Base-by-base conservation (phyloP, 2,329 filamentous ascomycete genomes). In the Exserohilum turcica region DNA sequence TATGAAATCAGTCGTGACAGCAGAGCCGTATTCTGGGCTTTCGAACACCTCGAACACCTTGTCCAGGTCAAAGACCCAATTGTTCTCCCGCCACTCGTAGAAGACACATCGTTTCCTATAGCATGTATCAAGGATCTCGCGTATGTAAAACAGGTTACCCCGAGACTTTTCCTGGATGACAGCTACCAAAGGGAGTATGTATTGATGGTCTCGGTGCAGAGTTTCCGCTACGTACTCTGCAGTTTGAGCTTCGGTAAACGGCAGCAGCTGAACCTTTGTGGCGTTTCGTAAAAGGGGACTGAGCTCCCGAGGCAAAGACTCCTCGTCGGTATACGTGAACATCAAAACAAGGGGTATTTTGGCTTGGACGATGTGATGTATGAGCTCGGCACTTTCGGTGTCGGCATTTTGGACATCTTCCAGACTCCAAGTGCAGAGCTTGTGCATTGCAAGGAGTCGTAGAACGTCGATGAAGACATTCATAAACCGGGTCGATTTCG, bases 361-460 rank as follows among this genome's bases (percentile, higher is more conserved):
- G 1, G 88, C 86, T 44, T 82, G 81, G 49, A 96, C 85, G 46
- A 97, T 91, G 65, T 92, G 88, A 13, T 87, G 84, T 33, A 97
- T 87, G 46, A 97, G 79, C 52, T 96, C 91, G 42, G 94, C 77
- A 12, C 89, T 94, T 72, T 97, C 93, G 21, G 89, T 85, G 68
- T 97, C 93, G 6, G 92, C 91, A 72, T 91, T 94, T 65, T 97
- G 92, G 28, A 97, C 77, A 73, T 97, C 93, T 67, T 97, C 93
- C 24, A 97, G 77, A 64, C 87, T 92, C 63, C 96, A 87, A 67
- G 91, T 95, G 48, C 96, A 92, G 65, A 96, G 86, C 65, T 92
- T 94, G 70, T 92, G 87, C 16, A 87, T 82, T 0, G 91, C 89
- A 49, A 97, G 86, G 36, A 95, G 84, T 46, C 90, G 85, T 44